A percentile compares a stretch with the other conserved stretches of the same genome.
phyloP scores from a whole-genome alignment of 2,329 filamentous ascomycete genomes.

The Rutstroemia sp. region DNA sequence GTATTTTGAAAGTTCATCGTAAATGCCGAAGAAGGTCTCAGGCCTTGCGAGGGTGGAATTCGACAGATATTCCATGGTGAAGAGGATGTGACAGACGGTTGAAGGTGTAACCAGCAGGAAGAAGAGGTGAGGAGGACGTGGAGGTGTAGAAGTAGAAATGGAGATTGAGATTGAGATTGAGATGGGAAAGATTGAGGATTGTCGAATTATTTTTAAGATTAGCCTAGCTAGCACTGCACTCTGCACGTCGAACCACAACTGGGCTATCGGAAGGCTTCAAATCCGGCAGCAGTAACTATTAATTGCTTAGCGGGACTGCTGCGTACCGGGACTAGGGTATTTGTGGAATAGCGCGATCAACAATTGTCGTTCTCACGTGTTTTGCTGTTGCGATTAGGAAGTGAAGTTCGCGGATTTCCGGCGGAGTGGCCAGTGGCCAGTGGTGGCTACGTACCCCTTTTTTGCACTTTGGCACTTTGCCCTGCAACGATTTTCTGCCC shows the following conservation, averaged over 20 bases:
- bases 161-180: conserved; percentile 1
- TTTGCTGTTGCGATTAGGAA: no score
- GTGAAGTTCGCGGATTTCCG: no score
- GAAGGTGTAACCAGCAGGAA: background rate
- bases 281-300: background rate
- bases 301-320: no score
- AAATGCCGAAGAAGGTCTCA: conserved; percentile 44
- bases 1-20: conserved; percentile 58
- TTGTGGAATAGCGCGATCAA: no score
- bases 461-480: no score
- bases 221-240: background rate
- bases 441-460: no score
- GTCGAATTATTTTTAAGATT: background rate
- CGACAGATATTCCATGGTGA: conserved; percentile 18
- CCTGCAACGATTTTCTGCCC: no score
- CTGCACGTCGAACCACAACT: conserved; percentile 13
- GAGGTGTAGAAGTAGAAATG: background rate
- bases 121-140: background rate
- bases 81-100: background rate
- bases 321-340: no score
- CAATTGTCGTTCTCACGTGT: no score
- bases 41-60: conserved; percentile 26
- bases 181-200: conserved; percentile 5
- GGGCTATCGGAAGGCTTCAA: background rate
- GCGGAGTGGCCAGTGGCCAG: no score